Evolutionary conservation across 1,284 basidiomycete species (phyloP).

Genomic region (Cryptococcus maquisensis): DNA sequence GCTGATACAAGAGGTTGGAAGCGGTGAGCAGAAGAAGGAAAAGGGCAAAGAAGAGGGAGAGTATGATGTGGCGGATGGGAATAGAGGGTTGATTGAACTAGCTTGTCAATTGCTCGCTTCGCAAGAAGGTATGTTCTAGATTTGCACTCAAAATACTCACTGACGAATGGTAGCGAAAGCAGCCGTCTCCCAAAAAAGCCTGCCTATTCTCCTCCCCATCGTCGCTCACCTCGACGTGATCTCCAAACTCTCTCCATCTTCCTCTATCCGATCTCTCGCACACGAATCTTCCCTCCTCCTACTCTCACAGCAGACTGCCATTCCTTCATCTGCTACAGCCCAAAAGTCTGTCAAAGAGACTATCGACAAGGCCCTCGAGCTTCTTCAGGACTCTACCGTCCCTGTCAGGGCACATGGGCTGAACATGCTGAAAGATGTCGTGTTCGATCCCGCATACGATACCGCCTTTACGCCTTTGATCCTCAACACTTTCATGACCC

Average conservation of each 20-base stretch:
- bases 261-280: slow-evolving; percentile 59
- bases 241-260: slow-evolving; percentile 49
- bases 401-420: slow-evolving; percentile 95
- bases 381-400: slow-evolving; percentile 85
- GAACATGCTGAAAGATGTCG: slow-evolving; percentile 71
- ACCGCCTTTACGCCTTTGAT: slow-evolving; percentile 71
- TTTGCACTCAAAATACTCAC: neutral
- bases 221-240: slow-evolving; percentile 62
- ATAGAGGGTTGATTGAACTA: slow-evolving; percentile 58
- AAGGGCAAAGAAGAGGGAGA: slow-evolving; percentile 26
- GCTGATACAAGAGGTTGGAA: slow-evolving; percentile 9
- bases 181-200: slow-evolving; percentile 53
- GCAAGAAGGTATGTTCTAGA: slow-evolving; percentile 62
- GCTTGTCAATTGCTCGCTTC: slow-evolving; percentile 60
- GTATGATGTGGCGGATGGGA: slow-evolving; percentile 14
- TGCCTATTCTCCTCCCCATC: slow-evolving; percentile 67
- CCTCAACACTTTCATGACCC: slow-evolving; percentile 78
- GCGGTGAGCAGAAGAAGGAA: slow-evolving; percentile 33
- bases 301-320: slow-evolving; percentile 11
- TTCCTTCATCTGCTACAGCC: neutral
- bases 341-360: slow-evolving; percentile 52
- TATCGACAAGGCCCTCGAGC: slow-evolving; percentile 81
- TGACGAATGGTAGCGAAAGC: neutral
- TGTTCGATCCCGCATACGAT: slow-evolving; percentile 49
- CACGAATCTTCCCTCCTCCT: slow-evolving; percentile 55